phyloP scores from a whole-genome alignment of 1,139 yeast genomes.

The Zygotorulaspora mrakii region DNA sequence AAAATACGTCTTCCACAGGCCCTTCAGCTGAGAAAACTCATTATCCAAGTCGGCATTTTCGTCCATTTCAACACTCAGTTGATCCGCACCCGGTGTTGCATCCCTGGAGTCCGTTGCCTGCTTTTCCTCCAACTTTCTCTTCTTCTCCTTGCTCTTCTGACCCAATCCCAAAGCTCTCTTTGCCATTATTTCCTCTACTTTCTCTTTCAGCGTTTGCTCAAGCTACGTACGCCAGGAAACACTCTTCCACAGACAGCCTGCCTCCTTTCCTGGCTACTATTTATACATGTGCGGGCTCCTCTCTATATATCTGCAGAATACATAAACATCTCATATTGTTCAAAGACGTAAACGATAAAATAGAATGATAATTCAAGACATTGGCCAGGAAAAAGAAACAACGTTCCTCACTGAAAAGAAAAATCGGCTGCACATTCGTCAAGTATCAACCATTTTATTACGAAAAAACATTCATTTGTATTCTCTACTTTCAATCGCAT shows the following conservation, averaged over 20 bases:
- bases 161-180: slow-evolving; percentile 83
- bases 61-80: slow-evolving; percentile 57
- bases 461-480: no score
- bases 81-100: slow-evolving; percentile 33
- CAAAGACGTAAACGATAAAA: slow-evolving; percentile 4
- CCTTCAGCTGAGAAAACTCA: slow-evolving; percentile 68
- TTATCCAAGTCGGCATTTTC: slow-evolving; percentile 73
- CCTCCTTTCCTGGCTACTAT: background rate
- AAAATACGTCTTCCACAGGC: slow-evolving; percentile 61
- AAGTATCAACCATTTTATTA: background rate
- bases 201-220: background rate
- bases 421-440: no score
- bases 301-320: slow-evolving; percentile 3
- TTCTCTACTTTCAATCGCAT: no score
- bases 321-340: slow-evolving; percentile 2
- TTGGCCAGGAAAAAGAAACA: slow-evolving; percentile 3
- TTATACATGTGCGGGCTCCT: slow-evolving; percentile 1
- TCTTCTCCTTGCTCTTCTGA: slow-evolving; percentile 50
- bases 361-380: slow-evolving; percentile 1
- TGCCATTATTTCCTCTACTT: no score
- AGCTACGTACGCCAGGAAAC: no score
- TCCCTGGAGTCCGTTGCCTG: slow-evolving; percentile 18
- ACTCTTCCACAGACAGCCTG: background rate
- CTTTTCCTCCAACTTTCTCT: slow-evolving; percentile 22
- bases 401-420: no score